Base-by-base conservation (phyloP, 805 yeast species). In the Phaffomyces opuntiae region DNA sequence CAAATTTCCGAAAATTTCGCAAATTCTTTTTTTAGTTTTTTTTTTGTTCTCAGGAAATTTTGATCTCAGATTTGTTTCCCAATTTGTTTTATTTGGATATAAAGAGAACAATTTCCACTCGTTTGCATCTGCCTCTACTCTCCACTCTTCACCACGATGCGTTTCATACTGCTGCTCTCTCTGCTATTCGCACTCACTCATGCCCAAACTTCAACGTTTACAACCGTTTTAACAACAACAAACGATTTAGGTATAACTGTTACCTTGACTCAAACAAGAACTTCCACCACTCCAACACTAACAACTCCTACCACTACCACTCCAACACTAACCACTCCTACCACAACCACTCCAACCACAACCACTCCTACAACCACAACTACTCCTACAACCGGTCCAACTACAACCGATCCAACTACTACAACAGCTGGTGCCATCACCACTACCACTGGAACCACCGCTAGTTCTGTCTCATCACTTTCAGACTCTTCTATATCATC, bases 161-260 rank as follows among this genome's bases (percentile, higher is more conserved):
- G 17, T 16, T 31, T 42, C 9, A 5, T 42, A 14, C 39, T 42
- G 12, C 36, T 42, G 36, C 29, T 48, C 29, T 33, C 45, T 27
- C 34, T 44, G 17, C 33, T 57, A 44, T 9, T 33, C 21, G 14
- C 50, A 36, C 34, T 35, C 12, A 34, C 26, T 13, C n/a, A 19
- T 7, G 44, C 39, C 13, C 44, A 36, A 8, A 34, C 47, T 6
- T 29, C 31, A 2, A 41, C 57, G 38, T 41, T 39, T 42, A 26
- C 40, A 45, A 40, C 59, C 9, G 46, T 60, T 49, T 32, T 57
- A 48, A 43, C 57, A 43, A 44, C 63, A 48, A 48, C 62, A 31
- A 50, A 61, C 46, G 45, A 49, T 42, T 42, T 49, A n/a, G 61
- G 59, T 42, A 43, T 52, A 33, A 44, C 54, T 1, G 61, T 51